phyloP scores from a whole-genome alignment of 2,329 filamentous ascomycete species.

The Calonectria fujianensis region DNA sequence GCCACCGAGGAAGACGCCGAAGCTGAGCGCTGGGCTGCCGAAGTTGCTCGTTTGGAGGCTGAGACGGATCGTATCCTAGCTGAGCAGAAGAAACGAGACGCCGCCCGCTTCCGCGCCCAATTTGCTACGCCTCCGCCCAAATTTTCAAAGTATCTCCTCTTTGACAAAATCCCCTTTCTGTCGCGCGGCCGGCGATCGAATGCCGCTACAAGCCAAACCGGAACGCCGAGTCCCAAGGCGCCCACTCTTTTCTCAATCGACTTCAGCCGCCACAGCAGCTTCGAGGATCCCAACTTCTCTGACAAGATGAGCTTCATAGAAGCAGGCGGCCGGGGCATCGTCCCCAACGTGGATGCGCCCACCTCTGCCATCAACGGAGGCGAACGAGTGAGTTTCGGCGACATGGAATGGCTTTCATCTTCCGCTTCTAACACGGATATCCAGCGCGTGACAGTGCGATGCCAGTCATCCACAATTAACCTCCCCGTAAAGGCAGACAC shows the following conservation, averaged over 20 bases:
- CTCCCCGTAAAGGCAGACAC: slow-evolving; percentile 86
- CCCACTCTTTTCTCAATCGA: slow-evolving; percentile 61
- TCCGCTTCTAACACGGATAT: slow-evolving; percentile 39
- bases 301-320: slow-evolving; percentile 64
- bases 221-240: slow-evolving; percentile 59
- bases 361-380: slow-evolving; percentile 87
- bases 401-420: slow-evolving; percentile 6
- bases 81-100: slow-evolving; percentile 70
- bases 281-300: slow-evolving; percentile 55
- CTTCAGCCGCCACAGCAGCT: slow-evolving; percentile 58
- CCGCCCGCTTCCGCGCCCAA: slow-evolving; percentile 66
- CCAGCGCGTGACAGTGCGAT: slow-evolving; percentile 83
- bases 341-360: slow-evolving; percentile 81
- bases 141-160: slow-evolving; percentile 61
- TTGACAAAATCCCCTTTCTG: slow-evolving; percentile 70
- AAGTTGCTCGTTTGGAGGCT: slow-evolving; percentile 66
- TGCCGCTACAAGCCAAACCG: slow-evolving; percentile 56
- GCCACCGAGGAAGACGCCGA: slow-evolving; percentile 47
- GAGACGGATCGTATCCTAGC: slow-evolving; percentile 70
- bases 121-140: slow-evolving; percentile 60
- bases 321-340: slow-evolving; percentile 67
- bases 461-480: slow-evolving; percentile 79
- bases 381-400: slow-evolving; percentile 77
- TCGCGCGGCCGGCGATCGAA: slow-evolving; percentile 65
- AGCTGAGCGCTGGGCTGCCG: slow-evolving; percentile 60